Evolutionary conservation across 1,139 yeast species (phyloP), one percentile per base, ranked within the genome.

Genomic region (Scheffersomyces titani): DNA sequence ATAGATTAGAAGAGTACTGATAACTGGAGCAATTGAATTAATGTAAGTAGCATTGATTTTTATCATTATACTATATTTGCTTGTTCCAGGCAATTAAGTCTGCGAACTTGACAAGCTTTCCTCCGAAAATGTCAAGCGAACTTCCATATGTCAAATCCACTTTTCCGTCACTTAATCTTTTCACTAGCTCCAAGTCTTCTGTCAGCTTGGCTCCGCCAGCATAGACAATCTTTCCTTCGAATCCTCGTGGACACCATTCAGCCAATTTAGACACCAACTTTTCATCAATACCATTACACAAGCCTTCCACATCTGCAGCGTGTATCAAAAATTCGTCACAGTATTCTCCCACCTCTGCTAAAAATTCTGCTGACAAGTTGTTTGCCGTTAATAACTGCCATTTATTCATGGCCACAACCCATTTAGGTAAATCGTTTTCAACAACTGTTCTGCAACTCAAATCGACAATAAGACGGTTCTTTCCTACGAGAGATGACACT

Each of bases 291-390:
- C 99, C 99, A 50, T 86, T 83, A 70, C 99, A 94, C 24, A 94
- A 78, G 0, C 99, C 99, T 72, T 94, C 99, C 2, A 94, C 98
- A 70, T 94, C 99, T 0, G 99, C 99, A 3, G 99, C 99, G 73
- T 94, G 99, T 24, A 94, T 88, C 58, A 94, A 76, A 66, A 93
- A 90, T 72, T 94, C 99, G 61, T 85, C 83, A 66, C 98, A 91
- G 70, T 88, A 90, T 53, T 78, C 57, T 16, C 89, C 75, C 46
- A 94, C 80, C 55, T 72, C 61, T 5, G 65, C 70, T 56, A 94
- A 80, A 40, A 90, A 83, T 40, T 82, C 83, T 49, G 71, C 70
- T 53, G 78, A 77, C 55, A 94, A 77, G 55, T 75, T 82, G 52
- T 87, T 82, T 51, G 79, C 80, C 0, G 99, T 94, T 49, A 93